A percentile compares a stretch with the other conserved stretches of the same genome.
phyloP scores from a whole-genome alignment of 805 yeast genomes.

The Saccharomycopsis javanensis region DNA sequence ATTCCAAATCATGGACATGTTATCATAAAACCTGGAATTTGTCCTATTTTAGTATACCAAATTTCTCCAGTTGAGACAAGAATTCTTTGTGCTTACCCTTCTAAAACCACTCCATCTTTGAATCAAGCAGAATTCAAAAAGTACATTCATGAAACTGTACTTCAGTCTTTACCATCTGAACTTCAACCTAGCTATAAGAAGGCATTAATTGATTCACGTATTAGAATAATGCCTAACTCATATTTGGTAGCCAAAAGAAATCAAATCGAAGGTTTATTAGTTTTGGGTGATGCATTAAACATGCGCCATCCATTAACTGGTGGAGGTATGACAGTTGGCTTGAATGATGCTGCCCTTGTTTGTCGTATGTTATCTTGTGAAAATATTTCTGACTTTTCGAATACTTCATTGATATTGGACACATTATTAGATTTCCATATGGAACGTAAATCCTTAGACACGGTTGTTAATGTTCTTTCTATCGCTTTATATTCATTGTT shows the following conservation, averaged over 20 bases:
- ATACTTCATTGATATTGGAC: constrained; percentile 46
- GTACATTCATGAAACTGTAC: constrained; percentile 52
- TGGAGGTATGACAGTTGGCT: constrained; percentile 98
- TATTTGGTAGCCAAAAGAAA: constrained; percentile 72
- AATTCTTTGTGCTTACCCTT: constrained; percentile 78
- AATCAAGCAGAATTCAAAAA: constrained; percentile 44
- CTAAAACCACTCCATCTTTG: constrained; percentile 60
- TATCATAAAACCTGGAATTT: constrained; percentile 63
- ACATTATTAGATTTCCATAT: constrained; percentile 60
- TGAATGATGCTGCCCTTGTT: constrained; percentile 70
- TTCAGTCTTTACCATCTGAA: constrained; percentile 57
- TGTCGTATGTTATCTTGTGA: constrained; percentile 52
- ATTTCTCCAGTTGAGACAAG: constrained; percentile 76
- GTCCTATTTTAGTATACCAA: constrained; percentile 86
- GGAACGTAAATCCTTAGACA: constrained; percentile 67
- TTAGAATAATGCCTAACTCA: constrained; percentile 90
- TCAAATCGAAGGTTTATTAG: constrained; percentile 60
- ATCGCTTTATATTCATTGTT: constrained; percentile 84
- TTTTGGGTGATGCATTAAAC: constrained; percentile 88
- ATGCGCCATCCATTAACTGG: constrained; percentile 99
- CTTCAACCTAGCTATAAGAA: constrained; percentile 56
- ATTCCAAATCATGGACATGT: constrained; percentile 79
- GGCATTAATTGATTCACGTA: constrained; percentile 50
- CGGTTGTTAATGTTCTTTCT: constrained; percentile 83
- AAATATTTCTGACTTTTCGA: constrained; percentile 43